Conservation (phyloP, 495 filamentous ascomycete genomes). For the Lichina pygmaea region DNA sequence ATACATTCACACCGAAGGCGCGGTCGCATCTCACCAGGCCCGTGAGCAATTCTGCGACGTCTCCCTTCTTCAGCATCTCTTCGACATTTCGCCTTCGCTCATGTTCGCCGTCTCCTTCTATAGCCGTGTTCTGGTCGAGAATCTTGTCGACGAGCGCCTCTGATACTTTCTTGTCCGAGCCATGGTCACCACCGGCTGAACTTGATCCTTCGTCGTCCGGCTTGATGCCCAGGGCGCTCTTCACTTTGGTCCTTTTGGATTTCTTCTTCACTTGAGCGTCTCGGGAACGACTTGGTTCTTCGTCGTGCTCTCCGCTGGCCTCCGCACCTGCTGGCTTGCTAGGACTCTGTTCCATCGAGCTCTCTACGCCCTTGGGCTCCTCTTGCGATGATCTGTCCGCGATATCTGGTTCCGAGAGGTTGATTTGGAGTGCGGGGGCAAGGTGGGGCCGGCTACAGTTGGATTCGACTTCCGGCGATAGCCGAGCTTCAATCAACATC, state of each 20-base stretch:
- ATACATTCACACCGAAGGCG: neutral
- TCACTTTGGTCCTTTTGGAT: constrained; percentile 23
- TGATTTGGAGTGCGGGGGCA: too few species aligned
- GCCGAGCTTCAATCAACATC: too few species aligned
- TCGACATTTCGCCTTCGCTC: constrained; percentile 16
- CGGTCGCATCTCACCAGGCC: constrained; percentile 22
- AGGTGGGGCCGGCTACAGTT: too few species aligned
- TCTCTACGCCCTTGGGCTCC: neutral
- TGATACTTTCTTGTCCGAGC: neutral
- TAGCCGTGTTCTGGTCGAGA: constrained; percentile 30
- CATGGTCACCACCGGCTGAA: neutral
- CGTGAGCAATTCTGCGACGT: constrained; percentile 55
- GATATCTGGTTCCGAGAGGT: neutral
- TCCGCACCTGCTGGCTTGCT: neutral
- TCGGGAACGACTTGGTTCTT: constrained; percentile 12
- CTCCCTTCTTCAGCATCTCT: constrained; percentile 43
- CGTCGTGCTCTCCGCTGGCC: constrained; percentile 7
- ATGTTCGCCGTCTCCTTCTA: constrained; percentile 24
- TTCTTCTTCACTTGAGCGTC: constrained; percentile 19
- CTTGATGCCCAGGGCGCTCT: constrained; percentile 6
- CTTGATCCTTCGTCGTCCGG: neutral
- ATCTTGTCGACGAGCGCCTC: constrained; percentile 10
- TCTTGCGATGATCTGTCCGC: constrained; percentile 1
- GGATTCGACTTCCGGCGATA: too few species aligned
- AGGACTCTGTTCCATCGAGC: neutral